Evolutionary conservation across 768 basidiomycete species (phyloP).

Genomic region (Gloeophyllum trabeum): DNA sequence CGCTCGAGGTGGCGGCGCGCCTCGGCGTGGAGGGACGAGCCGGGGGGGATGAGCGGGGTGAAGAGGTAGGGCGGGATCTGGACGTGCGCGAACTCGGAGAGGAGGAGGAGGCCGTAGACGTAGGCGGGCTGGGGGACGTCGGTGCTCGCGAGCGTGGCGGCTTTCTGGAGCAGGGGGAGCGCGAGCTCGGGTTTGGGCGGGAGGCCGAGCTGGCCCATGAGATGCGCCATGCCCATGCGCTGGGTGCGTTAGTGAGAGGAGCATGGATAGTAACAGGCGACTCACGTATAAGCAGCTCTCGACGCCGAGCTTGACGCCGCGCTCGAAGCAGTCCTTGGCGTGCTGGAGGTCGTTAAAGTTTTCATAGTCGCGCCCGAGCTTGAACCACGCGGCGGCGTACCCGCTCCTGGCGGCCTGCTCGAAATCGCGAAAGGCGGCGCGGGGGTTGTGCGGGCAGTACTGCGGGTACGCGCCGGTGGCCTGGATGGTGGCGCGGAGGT

Average conservation of each 20-base stretch:
- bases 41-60: constrained; percentile 39
- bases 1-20: constrained; percentile 72
- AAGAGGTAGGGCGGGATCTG: constrained; percentile 41
- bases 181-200: constrained; percentile 41
- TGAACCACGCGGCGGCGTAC: constrained; percentile 79
- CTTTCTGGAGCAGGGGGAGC: constrained; percentile 61
- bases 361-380: constrained; percentile 87
- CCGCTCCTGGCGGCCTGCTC: constrained; percentile 76
- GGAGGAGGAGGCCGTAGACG: constrained; percentile 78
- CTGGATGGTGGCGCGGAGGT: constrained; percentile 64
- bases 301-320: constrained; percentile 64
- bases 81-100: constrained; percentile 70
- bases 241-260: constrained; percentile 17
- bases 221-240: constrained; percentile 89
- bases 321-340: constrained; percentile 81
- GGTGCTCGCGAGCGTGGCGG: constrained; percentile 63
- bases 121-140: constrained; percentile 85
- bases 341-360: constrained; percentile 63
- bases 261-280: constrained; percentile 3
- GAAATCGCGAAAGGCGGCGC: constrained; percentile 82
- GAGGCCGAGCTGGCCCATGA: constrained; percentile 78
- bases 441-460: constrained; percentile 52
- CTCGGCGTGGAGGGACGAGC: constrained; percentile 37
- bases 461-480: constrained; percentile 64
- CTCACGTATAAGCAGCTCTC: constrained; percentile 69